Percentiles rank a stretch among this genome's conserved stretches.
Evolutionary conservation across 805 yeast genomes (phyloP).

Genomic region (Ogataea philodendri): DNA sequence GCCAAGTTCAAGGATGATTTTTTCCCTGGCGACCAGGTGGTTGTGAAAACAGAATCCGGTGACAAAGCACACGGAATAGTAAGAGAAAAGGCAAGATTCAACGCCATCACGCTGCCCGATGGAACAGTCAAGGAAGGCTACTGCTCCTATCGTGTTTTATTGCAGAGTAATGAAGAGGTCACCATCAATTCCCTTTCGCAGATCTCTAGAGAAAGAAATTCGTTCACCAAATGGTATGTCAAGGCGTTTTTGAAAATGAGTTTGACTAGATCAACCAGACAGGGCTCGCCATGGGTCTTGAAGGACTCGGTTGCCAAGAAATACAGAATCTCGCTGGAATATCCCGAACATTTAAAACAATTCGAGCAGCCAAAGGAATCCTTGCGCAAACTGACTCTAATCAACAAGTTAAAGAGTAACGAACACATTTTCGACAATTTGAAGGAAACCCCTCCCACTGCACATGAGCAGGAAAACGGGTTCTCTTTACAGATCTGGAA

Average conservation of each 20-base stretch:
- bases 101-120: constrained; percentile 41
- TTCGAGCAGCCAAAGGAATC: constrained; percentile 18
- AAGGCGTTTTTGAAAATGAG: constrained; percentile 84
- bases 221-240: constrained; percentile 86
- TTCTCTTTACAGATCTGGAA: constrained; percentile 50
- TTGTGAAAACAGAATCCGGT: constrained; percentile 47
- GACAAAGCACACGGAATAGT: constrained; percentile 57
- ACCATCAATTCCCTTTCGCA: constrained; percentile 66
- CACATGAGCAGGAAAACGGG: constrained; percentile 37
- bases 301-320: constrained; percentile 69
- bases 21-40: constrained; percentile 87
- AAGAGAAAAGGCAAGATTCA: constrained; percentile 82
- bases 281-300: constrained; percentile 97
- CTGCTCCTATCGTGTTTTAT: constrained; percentile 68
- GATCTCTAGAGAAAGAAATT: constrained; percentile 77
- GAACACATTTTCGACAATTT: constrained; percentile 32
- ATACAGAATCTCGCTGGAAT: constrained; percentile 61
- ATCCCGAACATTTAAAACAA: constrained; percentile 53
- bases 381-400: constrained; percentile 4
- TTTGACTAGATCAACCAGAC: constrained; percentile 71
- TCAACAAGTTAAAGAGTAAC: constrained; percentile 6
- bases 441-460: constrained; percentile 38
- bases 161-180: constrained; percentile 50
- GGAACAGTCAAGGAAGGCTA: constrained; percentile 42
- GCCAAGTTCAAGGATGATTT: constrained; percentile 73